Base-by-base conservation (phyloP, 2,329 filamentous ascomycete species). In the Botrytis sinoallii region DNA sequence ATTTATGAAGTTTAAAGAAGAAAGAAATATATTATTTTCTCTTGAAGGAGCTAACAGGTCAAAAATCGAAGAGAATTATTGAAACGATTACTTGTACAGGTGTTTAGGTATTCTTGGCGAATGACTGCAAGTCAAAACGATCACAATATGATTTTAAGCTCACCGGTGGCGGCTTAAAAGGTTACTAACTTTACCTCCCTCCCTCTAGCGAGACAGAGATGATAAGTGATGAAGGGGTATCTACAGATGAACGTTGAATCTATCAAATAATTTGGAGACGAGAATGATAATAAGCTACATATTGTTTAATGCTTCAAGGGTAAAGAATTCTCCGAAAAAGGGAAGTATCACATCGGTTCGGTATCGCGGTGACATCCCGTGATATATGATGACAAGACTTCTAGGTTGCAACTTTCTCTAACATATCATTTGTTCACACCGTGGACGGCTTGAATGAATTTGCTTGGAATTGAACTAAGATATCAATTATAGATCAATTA, bases 301-400 rank as follows among this genome's bases (percentile, higher is more conserved):
- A 3, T 25, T n/a, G 35, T 25, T n/a, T 16, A 18, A n/a, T n/a
- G 35, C 59, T 38, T 29, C 38, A 44, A 44, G n/a, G 61, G 4
- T 64, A 29, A 44, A 29, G 25, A 29, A 64, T 44, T 42, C 61
- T 42, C 38, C 61, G 38, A 29, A n/a, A 64, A 22, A 64, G 40
- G 25, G 38, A 20, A 32, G 57, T 60, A 22, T 63, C 35, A 63
- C 32, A 63, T 63, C 59, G 35, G 35, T n/a, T 64, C 38, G 38
- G 38, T 63, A 42, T 63, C 60, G 38, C 25, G 46, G 32, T 66
- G 29, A 38, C 22, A 52, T 52, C 64, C 64, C 44, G 64, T 67
- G 64, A 67, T n/a, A 25, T 25, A 35, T 16, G 63, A 48, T 66
- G 59, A 61, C 59, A 61, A 48, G 29, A 66, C 29, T 66, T 66